Base-by-base conservation (phyloP, 768 basidiomycete species). In the Leccinum subgranulosum region DNA sequence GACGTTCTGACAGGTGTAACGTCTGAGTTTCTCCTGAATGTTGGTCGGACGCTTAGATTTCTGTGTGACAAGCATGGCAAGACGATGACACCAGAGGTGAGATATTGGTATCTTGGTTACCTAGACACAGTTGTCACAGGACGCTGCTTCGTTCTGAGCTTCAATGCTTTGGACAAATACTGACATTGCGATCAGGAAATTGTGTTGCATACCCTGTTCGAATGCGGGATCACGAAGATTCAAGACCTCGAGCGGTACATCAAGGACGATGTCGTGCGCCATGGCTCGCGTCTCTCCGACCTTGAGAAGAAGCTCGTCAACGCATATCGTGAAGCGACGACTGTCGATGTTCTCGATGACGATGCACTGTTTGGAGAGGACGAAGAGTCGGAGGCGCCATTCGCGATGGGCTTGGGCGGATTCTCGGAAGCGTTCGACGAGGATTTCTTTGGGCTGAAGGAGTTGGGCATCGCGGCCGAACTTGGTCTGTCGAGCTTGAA, bases 401-500 rank as follows among this genome's bases (percentile, higher is more conserved):
- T 91, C 49, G 79, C 85, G 19, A 84, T 85, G 88, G 94, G 94
- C 53, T 23, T 72, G 62, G 69, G 69, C n/a, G 88, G 91, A 65
- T 94, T 96, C 70, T 87, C 92, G 0, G 91, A 93, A 51, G 79
- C 85, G 15, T 80, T 95, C 15, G 94, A 94, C 31, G 94, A 94
- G 64, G 95, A 98, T 71, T 96, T 95, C 74, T 81, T 98, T 12
- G 95, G 95, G 11, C 79, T 98, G 27, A 82, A 84, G 51, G 93
- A 90, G 66, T 75, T 94, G 46, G 95, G 94, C 29, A 92, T 97
- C 51, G 94, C 92, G 21, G 82, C 81, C 45, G 95, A 97, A 66
- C 79, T 90, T 51, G 92, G 91, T 14, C 75, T 96, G 59, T 81
- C 87, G 15, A 87, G 81, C 62, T 80, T 98, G 53, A 82, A 79